Base-by-base conservation (phyloP, 164 flowering plant species). In the Malania oleifera region DNA sequence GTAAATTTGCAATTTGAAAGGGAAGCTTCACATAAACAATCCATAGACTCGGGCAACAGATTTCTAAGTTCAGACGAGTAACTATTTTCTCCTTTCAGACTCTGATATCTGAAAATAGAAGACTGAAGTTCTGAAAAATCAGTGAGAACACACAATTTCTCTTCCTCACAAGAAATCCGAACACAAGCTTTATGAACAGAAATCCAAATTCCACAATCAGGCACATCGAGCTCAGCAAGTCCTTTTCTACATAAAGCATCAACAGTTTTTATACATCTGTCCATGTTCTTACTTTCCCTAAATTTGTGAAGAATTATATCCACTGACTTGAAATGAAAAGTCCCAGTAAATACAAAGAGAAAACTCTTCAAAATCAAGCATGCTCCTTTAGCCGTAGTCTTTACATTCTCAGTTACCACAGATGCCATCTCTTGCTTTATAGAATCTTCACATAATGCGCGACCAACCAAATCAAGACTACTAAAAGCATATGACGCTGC, bases 191-290 rank as follows among this genome's bases (percentile, higher is more conserved):
- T 70, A 59, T 67, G 69, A 62, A 81, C 24, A 58, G 75, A 70
- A 56, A 76, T 53, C 77, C 67, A 65, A 62, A 87, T 52, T 47
- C 98, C 95, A 58, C 54, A 62, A 54, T 79, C 80, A 64, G 81
- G 75, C 29, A 72, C 45, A 59, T 54, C 69, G 56, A 28, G 60
- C 53, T 52, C 73, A 57, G 43, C 56, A 69, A 68, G 40, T 56
- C 43, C 65, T 54, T 60, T 60, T 52, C 46, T 53, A 58, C 28
- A 65, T 39, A 62, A 56, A 59, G 63, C 63, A 54, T 70, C 72
- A 64, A 52, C 18, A 7, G 20, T 13, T 41, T 49, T 53, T 39
- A 17, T n/a, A 60, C 10, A 40, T 41, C 52, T 59, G 31, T 52
- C 75, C 34, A 18, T 18, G n/a, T 60, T 63, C 59, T 52, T 41